A percentile compares a stretch with the other conserved stretches of the same genome.
These are phyloP conservation scores for Paraphaeosphaeria sporulosa DNA, from an alignment of 2,329 filamentous ascomycete genomes.

Conservation along the genomic window DNA sequence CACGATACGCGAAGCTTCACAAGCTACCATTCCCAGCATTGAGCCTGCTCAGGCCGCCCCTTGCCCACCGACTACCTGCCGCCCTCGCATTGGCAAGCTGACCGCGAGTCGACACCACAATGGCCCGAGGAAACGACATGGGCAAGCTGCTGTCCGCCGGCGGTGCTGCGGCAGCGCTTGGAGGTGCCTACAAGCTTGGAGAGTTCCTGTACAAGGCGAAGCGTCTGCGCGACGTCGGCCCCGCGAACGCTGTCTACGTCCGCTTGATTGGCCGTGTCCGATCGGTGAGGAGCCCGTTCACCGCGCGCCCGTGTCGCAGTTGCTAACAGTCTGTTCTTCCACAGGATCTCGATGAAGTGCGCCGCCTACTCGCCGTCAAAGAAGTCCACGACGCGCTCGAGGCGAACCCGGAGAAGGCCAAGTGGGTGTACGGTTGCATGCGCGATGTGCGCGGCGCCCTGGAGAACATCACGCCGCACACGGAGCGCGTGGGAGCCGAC, in stretches of 20 bases:
- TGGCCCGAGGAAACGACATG: conserved; percentile 33
- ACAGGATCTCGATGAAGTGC: conserved; percentile 47
- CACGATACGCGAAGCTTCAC: conserved; percentile 37
- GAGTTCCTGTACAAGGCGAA: conserved; percentile 48
- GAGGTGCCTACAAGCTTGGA: conserved; percentile 48
- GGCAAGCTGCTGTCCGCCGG: conserved; percentile 43
- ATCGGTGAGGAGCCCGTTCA: conserved; percentile 13
- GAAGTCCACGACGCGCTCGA: conserved; percentile 49
- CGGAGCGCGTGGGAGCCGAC: conserved; percentile 45
- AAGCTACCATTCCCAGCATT: conserved; percentile 31
- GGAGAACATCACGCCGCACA: conserved; percentile 48
- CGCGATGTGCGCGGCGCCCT: conserved; percentile 47
- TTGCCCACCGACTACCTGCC: conserved; percentile 1
- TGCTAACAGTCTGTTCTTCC: neutral
- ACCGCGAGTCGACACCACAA: conserved; percentile 23
- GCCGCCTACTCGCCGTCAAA: conserved; percentile 46
- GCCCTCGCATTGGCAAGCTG: conserved; percentile 5
- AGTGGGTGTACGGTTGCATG: conserved; percentile 49
- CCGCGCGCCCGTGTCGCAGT: neutral
- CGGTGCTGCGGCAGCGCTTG: conserved; percentile 42
- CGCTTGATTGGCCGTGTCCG: conserved; percentile 48
- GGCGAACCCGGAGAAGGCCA: conserved; percentile 45
- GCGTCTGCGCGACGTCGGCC: conserved; percentile 46
- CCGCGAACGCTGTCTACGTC: conserved; percentile 49
- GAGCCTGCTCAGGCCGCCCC: conserved; percentile 17